A percentile compares a stretch with the other conserved stretches of the same genome.
These are phyloP conservation scores for Pseudogymnoascus sp. DNA, from an alignment of 2,329 filamentous ascomycete species.

Conservation along the genomic window DNA sequence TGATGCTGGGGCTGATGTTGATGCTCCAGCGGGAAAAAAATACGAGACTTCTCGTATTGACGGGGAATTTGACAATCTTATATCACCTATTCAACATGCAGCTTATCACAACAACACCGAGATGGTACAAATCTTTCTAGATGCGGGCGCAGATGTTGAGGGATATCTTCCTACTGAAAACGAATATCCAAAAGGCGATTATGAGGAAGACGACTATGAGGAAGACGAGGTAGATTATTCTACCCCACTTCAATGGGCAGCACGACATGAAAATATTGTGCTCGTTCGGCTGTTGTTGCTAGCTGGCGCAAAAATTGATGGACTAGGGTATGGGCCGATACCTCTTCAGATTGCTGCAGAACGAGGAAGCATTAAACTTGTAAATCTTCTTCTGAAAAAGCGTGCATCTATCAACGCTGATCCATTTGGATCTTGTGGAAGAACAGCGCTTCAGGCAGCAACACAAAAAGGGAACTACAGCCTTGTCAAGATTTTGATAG, in stretches of 20 bases:
- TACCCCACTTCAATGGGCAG: constrained; percentile 16
- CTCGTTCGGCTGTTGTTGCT: constrained; percentile 16
- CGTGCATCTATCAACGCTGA: constrained; percentile 10
- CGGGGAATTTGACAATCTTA: constrained; percentile 4
- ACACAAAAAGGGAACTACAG: background rate
- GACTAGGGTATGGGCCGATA: background rate
- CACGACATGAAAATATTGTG: constrained; percentile 11
- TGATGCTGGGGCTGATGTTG: constrained; percentile 39
- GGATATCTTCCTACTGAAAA: constrained; percentile 10
- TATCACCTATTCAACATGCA: constrained; percentile 16
- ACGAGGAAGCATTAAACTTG: background rate
- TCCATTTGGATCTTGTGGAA: background rate
- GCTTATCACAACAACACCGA: constrained; percentile 13
- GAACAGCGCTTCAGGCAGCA: constrained; percentile 12
- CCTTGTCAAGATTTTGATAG: background rate
- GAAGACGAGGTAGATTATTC: background rate
- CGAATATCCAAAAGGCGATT: background rate
- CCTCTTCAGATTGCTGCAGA: background rate
- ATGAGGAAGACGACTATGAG: background rate
- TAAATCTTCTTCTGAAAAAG: constrained; percentile 10
- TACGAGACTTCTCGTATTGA: constrained; percentile 12
- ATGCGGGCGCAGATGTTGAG: constrained; percentile 13
- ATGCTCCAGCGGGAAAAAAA: constrained; percentile 12
- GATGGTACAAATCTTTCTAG: constrained; percentile 16
- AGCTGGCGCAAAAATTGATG: constrained; percentile 20